Conservation (phyloP, 352 stramenopile genomes). For the Globisporangium ultimum region DNA sequence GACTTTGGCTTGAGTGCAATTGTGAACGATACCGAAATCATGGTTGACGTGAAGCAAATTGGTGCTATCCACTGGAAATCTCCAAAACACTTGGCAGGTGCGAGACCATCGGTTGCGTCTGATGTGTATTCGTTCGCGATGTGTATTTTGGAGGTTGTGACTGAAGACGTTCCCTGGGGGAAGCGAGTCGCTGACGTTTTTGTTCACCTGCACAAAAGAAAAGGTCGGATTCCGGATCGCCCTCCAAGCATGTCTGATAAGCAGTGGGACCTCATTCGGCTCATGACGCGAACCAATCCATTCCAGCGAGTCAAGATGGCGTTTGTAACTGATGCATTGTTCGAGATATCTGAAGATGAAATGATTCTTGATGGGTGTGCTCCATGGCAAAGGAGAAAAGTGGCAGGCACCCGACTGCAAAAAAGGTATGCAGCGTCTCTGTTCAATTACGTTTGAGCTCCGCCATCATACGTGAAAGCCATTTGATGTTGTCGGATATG, state of each 20-base stretch:
- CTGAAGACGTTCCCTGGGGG: constrained; percentile 1
- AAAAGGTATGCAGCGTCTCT: too few species aligned
- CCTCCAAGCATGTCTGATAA: neutral
- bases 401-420: too few species aligned
- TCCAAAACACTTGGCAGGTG: neutral
- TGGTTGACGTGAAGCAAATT: constrained; percentile 3
- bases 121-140: constrained; percentile 11
- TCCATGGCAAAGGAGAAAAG: too few species aligned
- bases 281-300: neutral
- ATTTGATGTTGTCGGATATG: too few species aligned
- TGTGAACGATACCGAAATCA: neutral
- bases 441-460: too few species aligned
- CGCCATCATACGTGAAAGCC: too few species aligned
- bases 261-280: constrained; percentile 4
- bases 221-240: neutral
- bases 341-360: neutral
- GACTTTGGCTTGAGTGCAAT: constrained; percentile 5
- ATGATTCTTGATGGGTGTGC: too few species aligned
- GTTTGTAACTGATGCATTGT: neutral
- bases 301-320: neutral
- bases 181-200: neutral
- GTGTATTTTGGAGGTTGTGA: constrained; percentile 8
- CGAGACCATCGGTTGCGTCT: neutral
- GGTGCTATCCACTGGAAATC: constrained; percentile 4
- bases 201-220: neutral